Evolutionary conservation across 768 basidiomycete species (phyloP).

Genomic region (Amanita brunnescens): DNA sequence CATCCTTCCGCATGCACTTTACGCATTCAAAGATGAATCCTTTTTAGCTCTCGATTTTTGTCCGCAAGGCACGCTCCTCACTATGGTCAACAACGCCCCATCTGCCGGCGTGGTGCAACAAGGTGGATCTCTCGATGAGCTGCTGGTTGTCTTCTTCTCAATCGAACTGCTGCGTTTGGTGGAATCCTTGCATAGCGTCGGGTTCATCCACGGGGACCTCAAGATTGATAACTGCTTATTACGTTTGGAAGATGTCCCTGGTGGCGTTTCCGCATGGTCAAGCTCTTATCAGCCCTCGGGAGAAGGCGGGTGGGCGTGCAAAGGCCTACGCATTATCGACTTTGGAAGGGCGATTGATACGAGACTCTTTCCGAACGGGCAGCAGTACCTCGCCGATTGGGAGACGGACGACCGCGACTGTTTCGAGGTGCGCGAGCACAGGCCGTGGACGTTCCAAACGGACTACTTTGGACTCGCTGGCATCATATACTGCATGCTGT

Average conservation of each 20-base stretch:
- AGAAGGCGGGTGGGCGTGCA: slow-evolving; percentile 74
- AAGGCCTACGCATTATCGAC: slow-evolving; percentile 92
- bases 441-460: slow-evolving; percentile 89
- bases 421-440: slow-evolving; percentile 75
- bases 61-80: slow-evolving; percentile 86
- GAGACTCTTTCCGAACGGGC: slow-evolving; percentile 65
- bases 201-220: slow-evolving; percentile 95
- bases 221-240: slow-evolving; percentile 99
- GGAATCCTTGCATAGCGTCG: slow-evolving; percentile 70
- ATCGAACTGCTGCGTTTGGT: slow-evolving; percentile 80
- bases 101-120: slow-evolving; percentile 70
- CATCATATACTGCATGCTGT: slow-evolving; percentile 92
- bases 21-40: slow-evolving; percentile 83
- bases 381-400: slow-evolving; percentile 86
- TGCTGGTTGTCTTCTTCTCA: slow-evolving; percentile 91
- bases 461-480: slow-evolving; percentile 97
- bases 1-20: slow-evolving; percentile 69
- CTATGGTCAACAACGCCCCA: slow-evolving; percentile 81
- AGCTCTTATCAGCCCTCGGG: slow-evolving; percentile 71
- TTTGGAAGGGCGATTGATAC: slow-evolving; percentile 95
- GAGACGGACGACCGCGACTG: slow-evolving; percentile 86
- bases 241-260: slow-evolving; percentile 76
- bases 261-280: slow-evolving; percentile 61
- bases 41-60: slow-evolving; percentile 84
- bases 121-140: slow-evolving; percentile 81